Conservation (phyloP, 306 rosid species). For the Quercus parvula region DNA sequence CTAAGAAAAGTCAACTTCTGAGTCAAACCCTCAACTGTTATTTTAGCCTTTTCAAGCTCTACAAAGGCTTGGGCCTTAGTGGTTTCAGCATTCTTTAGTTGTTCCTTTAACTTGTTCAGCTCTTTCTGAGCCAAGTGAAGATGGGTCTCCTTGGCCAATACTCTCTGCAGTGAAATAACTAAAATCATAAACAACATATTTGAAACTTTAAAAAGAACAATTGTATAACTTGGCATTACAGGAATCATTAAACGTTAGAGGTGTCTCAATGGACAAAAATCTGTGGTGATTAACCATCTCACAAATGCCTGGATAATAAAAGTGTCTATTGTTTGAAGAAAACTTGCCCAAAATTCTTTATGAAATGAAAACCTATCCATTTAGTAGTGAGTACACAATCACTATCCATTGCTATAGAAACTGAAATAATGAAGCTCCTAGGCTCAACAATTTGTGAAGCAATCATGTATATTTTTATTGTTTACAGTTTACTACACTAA, state of each 20-base stretch:
- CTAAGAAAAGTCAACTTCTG: slow-evolving; percentile 51
- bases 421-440: background rate
- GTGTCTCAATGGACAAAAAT: background rate
- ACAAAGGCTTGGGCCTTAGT: slow-evolving; percentile 75
- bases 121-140: slow-evolving; percentile 78
- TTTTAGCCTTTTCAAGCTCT: slow-evolving; percentile 76
- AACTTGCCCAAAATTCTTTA: background rate
- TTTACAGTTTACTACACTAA: background rate
- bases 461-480: too few relatives aligned
- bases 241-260: background rate
- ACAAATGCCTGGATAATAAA: background rate
- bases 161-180: slow-evolving; percentile 57
- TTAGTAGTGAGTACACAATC: background rate
- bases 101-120: slow-evolving; percentile 79
- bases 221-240: background rate
- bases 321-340: background rate
- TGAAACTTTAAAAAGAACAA: background rate
- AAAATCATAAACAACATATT: slow-evolving; percentile 13
- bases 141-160: slow-evolving; percentile 80
- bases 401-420: background rate
- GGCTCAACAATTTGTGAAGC: background rate
- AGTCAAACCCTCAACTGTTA: slow-evolving; percentile 57
- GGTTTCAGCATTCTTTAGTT: slow-evolving; percentile 76
- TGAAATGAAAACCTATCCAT: background rate
- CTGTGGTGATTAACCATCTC: background rate